phyloP scores from a whole-genome alignment of 768 basidiomycete species.

The Macrocybe gigantea region DNA sequence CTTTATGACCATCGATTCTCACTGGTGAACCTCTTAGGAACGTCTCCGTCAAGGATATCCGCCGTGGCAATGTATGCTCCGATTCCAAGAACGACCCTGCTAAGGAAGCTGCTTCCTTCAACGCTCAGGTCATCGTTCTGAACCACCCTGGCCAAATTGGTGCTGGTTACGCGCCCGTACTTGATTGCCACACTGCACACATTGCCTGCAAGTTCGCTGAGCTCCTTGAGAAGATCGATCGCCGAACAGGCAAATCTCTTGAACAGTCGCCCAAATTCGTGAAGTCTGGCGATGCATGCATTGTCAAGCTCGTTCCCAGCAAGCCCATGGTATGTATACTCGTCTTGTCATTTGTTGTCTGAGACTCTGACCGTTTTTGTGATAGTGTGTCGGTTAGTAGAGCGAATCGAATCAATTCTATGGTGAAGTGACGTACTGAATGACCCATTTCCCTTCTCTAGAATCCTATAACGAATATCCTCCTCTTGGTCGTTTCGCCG shows the following conservation, averaged over 20 bases:
- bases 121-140: slow-evolving; percentile 99
- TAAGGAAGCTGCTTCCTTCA: slow-evolving; percentile 99
- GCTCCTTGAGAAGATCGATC: slow-evolving; percentile 99
- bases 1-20: not conserved
- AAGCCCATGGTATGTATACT: slow-evolving; percentile 73
- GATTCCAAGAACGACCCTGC: slow-evolving; percentile 99
- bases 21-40: slow-evolving; percentile 52
- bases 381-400: slow-evolving; percentile 32
- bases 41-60: slow-evolving; percentile 99
- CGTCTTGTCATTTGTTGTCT: not conserved
- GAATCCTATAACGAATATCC: slow-evolving; percentile 96
- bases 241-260: slow-evolving; percentile 92
- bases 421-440: not conserved
- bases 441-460: slow-evolving; percentile 13
- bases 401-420: too few species aligned
- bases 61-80: slow-evolving; percentile 98
- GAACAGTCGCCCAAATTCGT: slow-evolving; percentile 92
- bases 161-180: slow-evolving; percentile 97
- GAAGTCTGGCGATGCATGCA: slow-evolving; percentile 99
- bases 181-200: slow-evolving; percentile 99
- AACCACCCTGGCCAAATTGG: slow-evolving; percentile 99
- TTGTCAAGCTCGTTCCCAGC: slow-evolving; percentile 93
- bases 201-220: slow-evolving; percentile 99
- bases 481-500: slow-evolving; percentile 98
- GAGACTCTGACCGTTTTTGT: not conserved